A percentile compares a stretch with the other conserved stretches of the same genome.
These are phyloP conservation scores for Luffa aegyptiaca DNA, from an alignment of 306 rosid genomes.

Conservation along the genomic window DNA sequence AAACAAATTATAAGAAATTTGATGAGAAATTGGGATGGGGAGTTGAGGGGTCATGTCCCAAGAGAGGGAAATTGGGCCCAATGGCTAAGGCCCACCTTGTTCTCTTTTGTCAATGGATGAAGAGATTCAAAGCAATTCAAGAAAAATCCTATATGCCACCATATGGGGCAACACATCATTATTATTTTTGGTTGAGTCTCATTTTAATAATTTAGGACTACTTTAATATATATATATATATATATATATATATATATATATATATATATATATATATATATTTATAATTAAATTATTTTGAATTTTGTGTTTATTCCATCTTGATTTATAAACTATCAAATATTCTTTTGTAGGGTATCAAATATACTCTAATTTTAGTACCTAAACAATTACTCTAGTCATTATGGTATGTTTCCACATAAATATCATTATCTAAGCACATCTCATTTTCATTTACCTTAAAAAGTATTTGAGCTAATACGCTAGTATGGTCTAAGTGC, in stretches of 20 bases:
- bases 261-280: too few species aligned
- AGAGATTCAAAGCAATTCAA: neutral
- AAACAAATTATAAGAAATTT: neutral
- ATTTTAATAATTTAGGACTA: neutral
- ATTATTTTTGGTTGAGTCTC: neutral
- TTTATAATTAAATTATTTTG: too few species aligned
- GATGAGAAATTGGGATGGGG: neutral
- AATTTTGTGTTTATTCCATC: too few species aligned
- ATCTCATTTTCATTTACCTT: neutral
- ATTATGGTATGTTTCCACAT: too few species aligned
- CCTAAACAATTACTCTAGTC: too few species aligned
- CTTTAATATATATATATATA: too few species aligned
- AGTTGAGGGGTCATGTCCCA: neutral
- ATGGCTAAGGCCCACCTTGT: neutral
- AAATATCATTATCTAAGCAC: too few species aligned
- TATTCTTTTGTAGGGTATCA: too few species aligned
- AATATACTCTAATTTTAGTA: too few species aligned
- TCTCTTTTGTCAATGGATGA: neutral
- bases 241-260: too few species aligned
- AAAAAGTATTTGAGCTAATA: too few species aligned
- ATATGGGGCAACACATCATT: neutral
- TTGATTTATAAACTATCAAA: too few species aligned
- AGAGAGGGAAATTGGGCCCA: neutral
- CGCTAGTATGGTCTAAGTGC: neutral
- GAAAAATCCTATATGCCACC: neutral